Evolutionary conservation across 495 filamentous ascomycete species (phyloP).

Genomic region (Eremomyces bilateralis): DNA sequence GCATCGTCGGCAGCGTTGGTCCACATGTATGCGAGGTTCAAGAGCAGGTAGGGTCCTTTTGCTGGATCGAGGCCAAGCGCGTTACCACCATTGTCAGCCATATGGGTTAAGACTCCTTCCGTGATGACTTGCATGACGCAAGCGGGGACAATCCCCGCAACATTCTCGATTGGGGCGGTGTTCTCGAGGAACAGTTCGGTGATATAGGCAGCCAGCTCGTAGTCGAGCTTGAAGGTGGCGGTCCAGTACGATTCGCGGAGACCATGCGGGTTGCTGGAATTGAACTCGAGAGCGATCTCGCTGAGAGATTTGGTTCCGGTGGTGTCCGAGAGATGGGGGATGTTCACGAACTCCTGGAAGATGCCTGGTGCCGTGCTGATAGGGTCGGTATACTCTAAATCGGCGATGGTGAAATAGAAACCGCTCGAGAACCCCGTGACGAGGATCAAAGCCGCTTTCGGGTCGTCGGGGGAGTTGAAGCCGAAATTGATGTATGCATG

Average conservation of each 20-base stretch:
- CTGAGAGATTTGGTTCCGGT: too few species aligned
- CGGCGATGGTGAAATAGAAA: neutral
- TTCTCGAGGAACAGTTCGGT: neutral
- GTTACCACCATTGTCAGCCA: neutral
- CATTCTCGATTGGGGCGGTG: neutral
- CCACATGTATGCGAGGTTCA: constrained; percentile 20
- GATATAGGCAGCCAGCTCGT: neutral
- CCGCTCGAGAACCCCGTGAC: too few species aligned
- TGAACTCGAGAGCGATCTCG: neutral
- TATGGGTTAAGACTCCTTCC: neutral
- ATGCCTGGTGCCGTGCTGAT: neutral
- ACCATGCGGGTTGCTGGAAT: neutral
- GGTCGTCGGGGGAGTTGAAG: neutral
- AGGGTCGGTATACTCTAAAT: neutral
- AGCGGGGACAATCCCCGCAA: neutral
- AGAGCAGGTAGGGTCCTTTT: constrained; percentile 5
- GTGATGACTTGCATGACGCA: neutral
- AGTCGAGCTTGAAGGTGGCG: neutral
- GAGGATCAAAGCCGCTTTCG: neutral
- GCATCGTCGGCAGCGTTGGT: constrained; percentile 15
- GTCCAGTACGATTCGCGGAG: neutral
- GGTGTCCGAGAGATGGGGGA: neutral
- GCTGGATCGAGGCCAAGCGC: neutral
- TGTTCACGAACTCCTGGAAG: neutral
- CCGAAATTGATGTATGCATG: neutral